Evolutionary conservation across 1,284 basidiomycete genomes (phyloP).

Genomic region (Sutorius eximius): DNA sequence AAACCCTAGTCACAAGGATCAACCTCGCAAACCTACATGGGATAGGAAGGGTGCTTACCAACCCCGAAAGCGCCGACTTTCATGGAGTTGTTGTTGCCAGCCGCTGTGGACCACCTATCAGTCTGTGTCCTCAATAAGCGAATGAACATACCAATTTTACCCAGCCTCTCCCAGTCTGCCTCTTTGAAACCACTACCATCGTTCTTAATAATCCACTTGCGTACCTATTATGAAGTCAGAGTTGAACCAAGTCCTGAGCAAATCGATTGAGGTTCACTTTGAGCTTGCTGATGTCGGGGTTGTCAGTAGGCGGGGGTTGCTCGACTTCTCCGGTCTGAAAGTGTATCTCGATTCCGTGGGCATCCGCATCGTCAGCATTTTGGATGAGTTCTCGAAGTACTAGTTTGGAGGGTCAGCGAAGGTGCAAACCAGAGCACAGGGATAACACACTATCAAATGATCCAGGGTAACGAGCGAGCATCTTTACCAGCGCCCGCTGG

Average conservation of each 20-base stretch:
- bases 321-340: constrained; percentile 65
- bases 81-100: constrained; percentile 79
- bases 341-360: constrained; percentile 73
- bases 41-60: constrained; percentile 43
- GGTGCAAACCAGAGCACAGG: not conserved
- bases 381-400: constrained; percentile 90
- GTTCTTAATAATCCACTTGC: constrained; percentile 82
- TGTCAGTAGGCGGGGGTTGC: constrained; percentile 12
- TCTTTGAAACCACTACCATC: constrained; percentile 77
- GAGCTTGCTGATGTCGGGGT: constrained; percentile 1
- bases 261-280: not conserved
- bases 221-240: constrained; percentile 14
- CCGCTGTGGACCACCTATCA: constrained; percentile 47
- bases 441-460: constrained; percentile 15
- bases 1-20: constrained; percentile 49
- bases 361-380: constrained; percentile 93
- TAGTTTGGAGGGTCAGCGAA: constrained; percentile 16
- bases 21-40: not conserved
- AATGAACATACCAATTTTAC: constrained; percentile 69
- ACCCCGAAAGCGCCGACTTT: constrained; percentile 88
- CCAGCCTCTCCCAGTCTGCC: constrained; percentile 85
- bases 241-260: not conserved
- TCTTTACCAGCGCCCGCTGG: constrained; percentile 19
- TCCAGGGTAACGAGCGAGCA: constrained; percentile 26
- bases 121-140: not conserved